Conservation (phyloP, 164 flowering plant species). For the Saururus chinensis region DNA sequence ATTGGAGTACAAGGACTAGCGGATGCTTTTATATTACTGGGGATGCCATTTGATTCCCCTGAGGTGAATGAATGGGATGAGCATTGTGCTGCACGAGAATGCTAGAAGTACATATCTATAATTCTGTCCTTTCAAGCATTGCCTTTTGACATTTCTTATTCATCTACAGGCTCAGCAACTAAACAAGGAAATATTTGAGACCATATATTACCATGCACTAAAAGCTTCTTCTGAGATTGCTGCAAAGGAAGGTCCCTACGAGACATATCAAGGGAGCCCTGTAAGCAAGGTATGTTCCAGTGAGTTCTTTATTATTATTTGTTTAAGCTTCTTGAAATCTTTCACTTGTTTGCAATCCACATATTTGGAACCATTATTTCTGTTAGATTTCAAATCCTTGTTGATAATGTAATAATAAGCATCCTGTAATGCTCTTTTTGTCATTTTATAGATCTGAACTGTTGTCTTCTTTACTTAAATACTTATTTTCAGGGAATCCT, state of each 20-base stretch:
- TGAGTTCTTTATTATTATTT: background rate
- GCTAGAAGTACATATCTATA: background rate
- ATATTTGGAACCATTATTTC: background rate
- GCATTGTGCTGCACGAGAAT: too few relatives aligned
- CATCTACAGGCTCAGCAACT: conserved; percentile 70
- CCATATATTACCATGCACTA: conserved; percentile 85
- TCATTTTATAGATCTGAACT: too few relatives aligned
- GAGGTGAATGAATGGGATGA: conserved; percentile 69
- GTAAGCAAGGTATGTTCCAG: conserved; percentile 63
- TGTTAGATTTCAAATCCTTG: background rate
- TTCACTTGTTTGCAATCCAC: too few relatives aligned
- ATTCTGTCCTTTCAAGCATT: background rate
- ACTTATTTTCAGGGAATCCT: conserved; percentile 54
- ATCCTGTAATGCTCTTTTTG: too few relatives aligned
- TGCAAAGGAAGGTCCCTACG: conserved; percentile 74
- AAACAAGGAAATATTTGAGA: conserved; percentile 91
- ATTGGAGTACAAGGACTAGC: conserved; percentile 98
- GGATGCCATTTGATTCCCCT: conserved; percentile 94
- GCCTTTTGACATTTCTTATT: background rate
- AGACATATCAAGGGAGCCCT: conserved; percentile 77
- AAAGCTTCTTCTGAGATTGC: conserved; percentile 81
- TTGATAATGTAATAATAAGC: too few relatives aligned
- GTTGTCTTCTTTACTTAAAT: background rate
- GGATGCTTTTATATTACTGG: conserved; percentile 88
- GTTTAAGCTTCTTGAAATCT: background rate